A percentile compares a stretch with the other conserved stretches of the same genome.
Conservation (phyloP, 208 protist species). For the Trypanosoma mega region DNA sequence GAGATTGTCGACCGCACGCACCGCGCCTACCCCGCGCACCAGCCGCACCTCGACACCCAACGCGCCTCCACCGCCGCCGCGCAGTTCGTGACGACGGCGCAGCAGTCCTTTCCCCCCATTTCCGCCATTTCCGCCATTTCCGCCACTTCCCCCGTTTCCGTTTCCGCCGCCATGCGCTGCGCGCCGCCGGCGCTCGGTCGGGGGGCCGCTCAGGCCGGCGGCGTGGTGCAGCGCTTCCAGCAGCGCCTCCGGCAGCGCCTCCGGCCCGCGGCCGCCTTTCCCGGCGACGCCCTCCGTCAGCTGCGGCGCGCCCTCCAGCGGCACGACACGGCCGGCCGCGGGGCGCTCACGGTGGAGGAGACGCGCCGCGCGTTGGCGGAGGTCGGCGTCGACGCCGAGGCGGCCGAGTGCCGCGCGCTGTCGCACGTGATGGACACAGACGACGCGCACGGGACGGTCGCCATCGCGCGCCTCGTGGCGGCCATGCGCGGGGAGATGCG, state of each 20-base stretch:
- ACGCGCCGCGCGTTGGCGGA: conserved; percentile 52
- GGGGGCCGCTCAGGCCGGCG: conserved; percentile 59
- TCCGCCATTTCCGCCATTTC: no score
- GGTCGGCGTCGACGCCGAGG: conserved; percentile 33
- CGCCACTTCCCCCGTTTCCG: no score
- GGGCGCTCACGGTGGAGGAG: conserved; percentile 67
- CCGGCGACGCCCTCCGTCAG: conserved; percentile 68
- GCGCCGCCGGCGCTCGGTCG: no score
- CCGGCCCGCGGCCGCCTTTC: conserved; percentile 54
- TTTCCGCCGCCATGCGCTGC: no score
- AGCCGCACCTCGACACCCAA: conserved; percentile 72
- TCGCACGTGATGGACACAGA: conserved; percentile 70
- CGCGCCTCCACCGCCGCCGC: conserved; percentile 19
- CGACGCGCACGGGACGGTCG: conserved; percentile 35
- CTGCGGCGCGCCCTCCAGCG: conserved; percentile 43
- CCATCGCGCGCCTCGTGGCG: conserved; percentile 45
- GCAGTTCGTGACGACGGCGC: conserved; percentile 17
- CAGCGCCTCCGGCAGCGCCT: conserved; percentile 47
- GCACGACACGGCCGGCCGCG: conserved; percentile 21
- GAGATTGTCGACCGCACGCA: conserved; percentile 75
- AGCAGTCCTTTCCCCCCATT: conserved; percentile 9
- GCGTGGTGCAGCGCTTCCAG: conserved; percentile 68
- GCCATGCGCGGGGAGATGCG: conserved; percentile 71
- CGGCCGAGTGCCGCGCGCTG: conserved; percentile 68
- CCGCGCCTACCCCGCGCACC: conserved; percentile 76